Base-by-base conservation (phyloP, 225 moss, liverwort and hornwort genomes). In the Polytrichum formosum region DNA sequence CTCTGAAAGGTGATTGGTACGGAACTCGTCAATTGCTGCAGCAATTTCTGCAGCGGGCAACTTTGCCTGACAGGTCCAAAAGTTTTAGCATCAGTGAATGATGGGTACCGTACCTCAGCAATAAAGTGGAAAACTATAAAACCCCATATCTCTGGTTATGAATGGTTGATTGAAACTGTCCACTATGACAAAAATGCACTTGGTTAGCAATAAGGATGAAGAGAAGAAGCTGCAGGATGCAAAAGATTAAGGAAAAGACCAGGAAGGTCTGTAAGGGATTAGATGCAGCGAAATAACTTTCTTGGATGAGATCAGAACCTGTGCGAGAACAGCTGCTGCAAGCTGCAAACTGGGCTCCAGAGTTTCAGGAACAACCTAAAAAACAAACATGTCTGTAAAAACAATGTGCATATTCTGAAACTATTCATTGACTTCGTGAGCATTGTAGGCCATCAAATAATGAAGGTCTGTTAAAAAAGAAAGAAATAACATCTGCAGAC, bases 281-380 rank as follows among this genome's bases (percentile, higher is more conserved):
- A 35, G 35, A 8, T 13, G 16, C 46, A 46, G 46, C 16, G 1
- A 46, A 46, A 46, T 13, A 46, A 46, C 46, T 46, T 46, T 46
- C 16, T 3, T 46, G 4, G 46, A 46, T 46, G 46, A 46, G 46
- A 19, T 63, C 1, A 6, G 69, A 75, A 94, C 94, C 94, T 92
- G 92, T 72, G 94, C 87, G 71, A 94, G 94, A 74, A 94, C 90
- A 67, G 94, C 94, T 73, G 94, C 92, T 68, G 94, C 94, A 71
- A 94, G 94, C 66, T 94, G 94, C 75, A 94, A 80, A 71, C 94
- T 94, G 60, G 94, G 94, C 77, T 94, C 94, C 78, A 94, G 67
- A 26, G 92, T 92, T 73, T 94, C 94, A 22, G 94, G 94, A 68
- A 94, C 92, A 70, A 94, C 94, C 94, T 94, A 78, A 72, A 76